phyloP scores from a whole-genome alignment of 768 basidiomycete species.

The Porphyrellus cyaneotinctus region DNA sequence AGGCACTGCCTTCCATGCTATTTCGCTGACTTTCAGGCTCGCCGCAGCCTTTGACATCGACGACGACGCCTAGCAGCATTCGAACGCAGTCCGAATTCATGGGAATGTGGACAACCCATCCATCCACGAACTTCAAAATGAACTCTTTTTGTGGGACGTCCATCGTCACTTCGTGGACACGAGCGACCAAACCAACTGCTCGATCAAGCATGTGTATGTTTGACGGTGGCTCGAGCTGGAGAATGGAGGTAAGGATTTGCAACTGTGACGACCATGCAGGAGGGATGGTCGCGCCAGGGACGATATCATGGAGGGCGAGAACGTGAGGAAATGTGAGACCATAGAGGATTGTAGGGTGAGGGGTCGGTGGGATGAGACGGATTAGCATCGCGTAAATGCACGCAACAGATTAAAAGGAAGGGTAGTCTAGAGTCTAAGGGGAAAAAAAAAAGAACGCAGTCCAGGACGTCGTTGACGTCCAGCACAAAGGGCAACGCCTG shows the following conservation, averaged over 20 bases:
- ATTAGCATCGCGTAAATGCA: constrained; percentile 47
- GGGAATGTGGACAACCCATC: constrained; percentile 46
- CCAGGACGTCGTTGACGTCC: constrained; percentile 29
- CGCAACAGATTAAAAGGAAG: constrained; percentile 20
- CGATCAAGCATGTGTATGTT: constrained; percentile 58
- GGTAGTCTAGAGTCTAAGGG: constrained; percentile 25
- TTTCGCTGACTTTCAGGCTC: constrained; percentile 32
- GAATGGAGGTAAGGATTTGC: constrained; percentile 42
- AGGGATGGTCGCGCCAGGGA: constrained; percentile 35
- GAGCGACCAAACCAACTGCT: constrained; percentile 50
- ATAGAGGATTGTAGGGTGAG: constrained; percentile 56
- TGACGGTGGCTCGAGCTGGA: constrained; percentile 50
- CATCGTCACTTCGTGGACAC: constrained; percentile 59
- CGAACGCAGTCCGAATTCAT: constrained; percentile 39
- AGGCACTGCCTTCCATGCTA: constrained; percentile 31
- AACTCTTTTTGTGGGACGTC: constrained; percentile 48
- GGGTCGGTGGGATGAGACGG: constrained; percentile 43
- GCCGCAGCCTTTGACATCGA: constrained; percentile 47
- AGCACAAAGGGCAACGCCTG: constrained; percentile 20
- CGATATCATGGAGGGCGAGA: constrained; percentile 36
- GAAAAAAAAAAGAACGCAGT: constrained; percentile 5
- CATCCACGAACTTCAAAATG: constrained; percentile 56
- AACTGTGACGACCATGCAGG: constrained; percentile 53
- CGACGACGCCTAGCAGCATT: constrained; percentile 47
- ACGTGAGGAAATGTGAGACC: constrained; percentile 46